Conservation (phyloP, 148 eudicot species). For the Nyssa sinensis region DNA sequence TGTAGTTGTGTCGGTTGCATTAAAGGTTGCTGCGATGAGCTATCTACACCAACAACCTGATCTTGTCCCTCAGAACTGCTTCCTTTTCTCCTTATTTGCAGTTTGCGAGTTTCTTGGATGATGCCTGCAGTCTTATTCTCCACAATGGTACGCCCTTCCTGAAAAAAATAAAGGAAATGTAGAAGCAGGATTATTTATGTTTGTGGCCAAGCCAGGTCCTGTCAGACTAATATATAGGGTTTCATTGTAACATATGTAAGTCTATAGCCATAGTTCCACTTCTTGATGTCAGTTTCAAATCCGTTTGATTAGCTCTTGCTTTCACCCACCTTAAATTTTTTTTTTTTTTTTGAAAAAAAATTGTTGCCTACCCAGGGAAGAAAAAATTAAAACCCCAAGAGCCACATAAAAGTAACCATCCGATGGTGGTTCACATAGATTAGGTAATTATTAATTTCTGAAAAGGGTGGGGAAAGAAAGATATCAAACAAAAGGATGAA, state of each 20-base stretch:
- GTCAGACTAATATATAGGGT: background rate
- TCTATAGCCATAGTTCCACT: background rate
- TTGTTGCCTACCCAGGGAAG: too few species aligned
- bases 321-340: too few species aligned
- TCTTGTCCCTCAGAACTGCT: constrained; percentile 36
- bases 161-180: constrained; percentile 7
- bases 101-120: constrained; percentile 61
- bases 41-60: constrained; percentile 38
- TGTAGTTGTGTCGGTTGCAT: constrained; percentile 37
- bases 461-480: too few species aligned
- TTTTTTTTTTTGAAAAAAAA: too few species aligned
- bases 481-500: too few species aligned
- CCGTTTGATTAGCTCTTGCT: too few species aligned
- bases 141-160: constrained; percentile 80
- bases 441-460: too few species aligned
- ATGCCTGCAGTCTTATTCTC: constrained; percentile 72
- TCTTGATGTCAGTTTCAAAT: too few species aligned
- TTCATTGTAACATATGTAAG: background rate
- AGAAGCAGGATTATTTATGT: background rate
- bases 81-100: constrained; percentile 69
- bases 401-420: background rate
- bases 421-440: too few species aligned
- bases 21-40: constrained; percentile 49
- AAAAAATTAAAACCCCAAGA: background rate
- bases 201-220: background rate